Evolutionary conservation across 805 yeast genomes (phyloP).

Genomic region (Wickerhamomyces canadensis): DNA sequence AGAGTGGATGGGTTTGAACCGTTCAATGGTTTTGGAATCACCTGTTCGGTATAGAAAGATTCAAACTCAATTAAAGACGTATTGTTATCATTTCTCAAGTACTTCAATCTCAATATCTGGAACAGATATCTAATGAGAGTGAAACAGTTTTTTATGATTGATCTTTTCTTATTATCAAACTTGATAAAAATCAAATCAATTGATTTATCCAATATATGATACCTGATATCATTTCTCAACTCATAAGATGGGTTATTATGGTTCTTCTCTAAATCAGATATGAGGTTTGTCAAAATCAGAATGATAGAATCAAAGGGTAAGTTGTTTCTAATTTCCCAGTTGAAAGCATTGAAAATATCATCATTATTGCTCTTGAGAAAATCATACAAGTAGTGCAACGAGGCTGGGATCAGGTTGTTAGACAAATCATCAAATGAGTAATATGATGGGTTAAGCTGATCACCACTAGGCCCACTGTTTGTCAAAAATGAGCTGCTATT

Average conservation of each 20-base stretch:
- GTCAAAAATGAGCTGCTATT: conserved; percentile 7
- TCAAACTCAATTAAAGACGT: conserved; percentile 18
- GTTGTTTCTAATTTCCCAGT: conserved; percentile 58
- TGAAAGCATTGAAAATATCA: conserved; percentile 44
- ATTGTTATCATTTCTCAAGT: conserved; percentile 19
- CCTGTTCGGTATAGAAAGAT: conserved; percentile 20
- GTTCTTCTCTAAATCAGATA: conserved; percentile 40
- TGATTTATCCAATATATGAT: conserved; percentile 25
- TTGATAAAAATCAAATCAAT: conserved; percentile 27
- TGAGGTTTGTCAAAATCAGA: conserved; percentile 44
- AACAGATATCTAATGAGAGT: conserved; percentile 28
- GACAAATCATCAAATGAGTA: conserved; percentile 48
- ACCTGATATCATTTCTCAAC: conserved; percentile 30
- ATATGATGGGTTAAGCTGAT: conserved; percentile 5
- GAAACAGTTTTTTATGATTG: conserved; percentile 28
- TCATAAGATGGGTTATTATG: conserved; percentile 21
- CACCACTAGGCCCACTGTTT: neutral
- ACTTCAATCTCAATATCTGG: conserved; percentile 26
- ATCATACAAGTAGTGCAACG: conserved; percentile 50
- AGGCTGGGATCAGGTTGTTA: conserved; percentile 49
- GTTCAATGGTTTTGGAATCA: conserved; percentile 22
- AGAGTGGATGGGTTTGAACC: conserved; percentile 9
- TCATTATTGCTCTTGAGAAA: conserved; percentile 45
- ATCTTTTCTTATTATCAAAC: conserved; percentile 28
- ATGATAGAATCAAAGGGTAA: conserved; percentile 57